phyloP scores from a whole-genome alignment of 108 stramenopile species.

The Licmophora abbreviata region DNA sequence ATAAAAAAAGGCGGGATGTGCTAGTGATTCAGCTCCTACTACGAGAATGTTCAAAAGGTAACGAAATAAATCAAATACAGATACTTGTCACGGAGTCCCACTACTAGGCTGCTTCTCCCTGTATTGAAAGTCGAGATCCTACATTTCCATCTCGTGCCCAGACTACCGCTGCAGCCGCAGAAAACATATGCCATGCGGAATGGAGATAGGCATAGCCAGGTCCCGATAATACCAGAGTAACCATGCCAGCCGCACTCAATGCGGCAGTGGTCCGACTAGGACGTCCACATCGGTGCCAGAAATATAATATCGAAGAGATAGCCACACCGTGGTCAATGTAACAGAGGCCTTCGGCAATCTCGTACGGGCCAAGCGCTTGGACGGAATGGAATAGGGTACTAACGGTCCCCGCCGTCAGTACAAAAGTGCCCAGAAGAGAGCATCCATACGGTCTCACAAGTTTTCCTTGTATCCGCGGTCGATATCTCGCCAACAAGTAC shows the following conservation, averaged over 20 bases:
- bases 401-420: constrained; percentile 24
- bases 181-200: constrained; percentile 32
- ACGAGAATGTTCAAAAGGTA: no score
- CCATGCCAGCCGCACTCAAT: constrained; percentile 19
- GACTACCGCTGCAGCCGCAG: constrained; percentile 20
- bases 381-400: constrained; percentile 32
- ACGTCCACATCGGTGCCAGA: constrained; percentile 24
- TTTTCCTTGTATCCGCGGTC: no score
- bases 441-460: neutral
- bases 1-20: no score
- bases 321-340: constrained; percentile 44
- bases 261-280: constrained; percentile 13
- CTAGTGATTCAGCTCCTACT: no score
- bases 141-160: constrained; percentile 27
- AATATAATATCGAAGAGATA: constrained; percentile 20
- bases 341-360: constrained; percentile 23
- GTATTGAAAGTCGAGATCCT: neutral
- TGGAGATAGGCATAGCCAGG: constrained; percentile 29
- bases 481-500: constrained; percentile 2
- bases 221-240: constrained; percentile 6
- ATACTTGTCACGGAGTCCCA: neutral
- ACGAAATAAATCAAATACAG: no score
- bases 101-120: neutral
- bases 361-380: constrained; percentile 26
- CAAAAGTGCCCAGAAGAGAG: constrained; percentile 16